Conservation (phyloP, 305 asterid genomes). For the Euphrasia arctica region DNA sequence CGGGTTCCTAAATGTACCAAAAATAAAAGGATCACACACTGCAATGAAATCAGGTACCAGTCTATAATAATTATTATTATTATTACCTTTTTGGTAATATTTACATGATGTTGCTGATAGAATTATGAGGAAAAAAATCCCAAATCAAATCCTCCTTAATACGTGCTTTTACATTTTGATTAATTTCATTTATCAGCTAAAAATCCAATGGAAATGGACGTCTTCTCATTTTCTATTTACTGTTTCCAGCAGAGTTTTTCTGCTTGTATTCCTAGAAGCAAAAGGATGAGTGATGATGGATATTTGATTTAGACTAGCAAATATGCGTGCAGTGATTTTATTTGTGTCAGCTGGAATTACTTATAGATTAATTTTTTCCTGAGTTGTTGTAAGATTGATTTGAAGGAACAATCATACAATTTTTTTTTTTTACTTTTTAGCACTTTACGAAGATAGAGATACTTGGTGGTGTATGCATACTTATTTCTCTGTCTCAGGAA, state of each 20-base stretch:
- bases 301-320: background rate
- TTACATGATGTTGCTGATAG: too few relatives aligned
- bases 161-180: background rate
- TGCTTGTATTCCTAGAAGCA: conserved; percentile 9
- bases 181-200: too few relatives aligned
- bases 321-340: conserved; percentile 6
- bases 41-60: conserved; percentile 96
- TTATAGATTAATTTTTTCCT: background rate
- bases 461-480: background rate
- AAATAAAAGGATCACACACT: conserved; percentile 96
- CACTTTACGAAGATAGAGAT: background rate
- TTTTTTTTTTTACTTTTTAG: too few relatives aligned
- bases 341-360: background rate
- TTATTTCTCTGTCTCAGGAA: conserved; percentile 47
- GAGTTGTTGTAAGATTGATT: conserved; percentile 8
- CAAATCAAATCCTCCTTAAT: conserved; percentile 6
- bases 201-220: background rate
- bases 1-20: conserved; percentile 96
- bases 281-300: conserved; percentile 3
- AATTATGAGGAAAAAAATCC: too few relatives aligned
- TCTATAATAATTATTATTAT: conserved; percentile 5
- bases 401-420: background rate
- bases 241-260: conserved; percentile 4
- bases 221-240: background rate
- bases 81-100: too few relatives aligned